Evolutionary conservation across 768 basidiomycete genomes (phyloP).

Genomic region (Phylloporus rhodoxanthus): DNA sequence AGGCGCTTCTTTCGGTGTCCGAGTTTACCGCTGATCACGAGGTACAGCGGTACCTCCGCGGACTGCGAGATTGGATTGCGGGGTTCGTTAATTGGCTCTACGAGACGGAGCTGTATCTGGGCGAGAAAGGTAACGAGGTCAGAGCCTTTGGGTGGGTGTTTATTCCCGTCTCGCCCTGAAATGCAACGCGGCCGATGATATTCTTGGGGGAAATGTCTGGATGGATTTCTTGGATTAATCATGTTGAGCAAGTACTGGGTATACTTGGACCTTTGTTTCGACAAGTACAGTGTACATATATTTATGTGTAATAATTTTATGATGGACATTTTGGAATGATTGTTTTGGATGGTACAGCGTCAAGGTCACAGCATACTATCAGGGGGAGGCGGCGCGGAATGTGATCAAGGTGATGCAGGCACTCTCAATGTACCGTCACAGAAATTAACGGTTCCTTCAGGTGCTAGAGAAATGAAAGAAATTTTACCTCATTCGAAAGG

Average conservation of each 20-base stretch:
- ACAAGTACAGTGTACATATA: background rate
- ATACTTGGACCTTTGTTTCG: background rate
- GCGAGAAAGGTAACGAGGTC: conserved; percentile 51
- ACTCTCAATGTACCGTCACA: background rate
- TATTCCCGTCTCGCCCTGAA: conserved; percentile 25
- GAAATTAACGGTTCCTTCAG: background rate
- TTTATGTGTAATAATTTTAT: too few species aligned
- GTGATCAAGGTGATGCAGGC: background rate
- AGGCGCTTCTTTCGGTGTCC: conserved; percentile 13
- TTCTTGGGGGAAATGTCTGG: background rate
- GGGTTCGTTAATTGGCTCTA: conserved; percentile 63
- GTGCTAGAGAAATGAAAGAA: background rate
- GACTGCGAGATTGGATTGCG: conserved; percentile 49
- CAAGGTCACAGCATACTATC: too few species aligned
- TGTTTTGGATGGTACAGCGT: too few species aligned
- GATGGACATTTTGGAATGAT: background rate
- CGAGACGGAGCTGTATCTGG: conserved; percentile 57
- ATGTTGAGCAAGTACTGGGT: background rate
- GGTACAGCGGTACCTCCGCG: conserved; percentile 39
- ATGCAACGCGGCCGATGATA: background rate
- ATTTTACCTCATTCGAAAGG: background rate
- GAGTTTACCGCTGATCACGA: conserved; percentile 19
- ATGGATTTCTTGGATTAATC: conserved; percentile 5
- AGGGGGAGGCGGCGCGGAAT: too few species aligned
- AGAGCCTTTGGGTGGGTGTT: conserved; percentile 62